phyloP scores from a whole-genome alignment of 2,329 filamentous ascomycete genomes.

The Myriosclerotinia scirpicola region DNA sequence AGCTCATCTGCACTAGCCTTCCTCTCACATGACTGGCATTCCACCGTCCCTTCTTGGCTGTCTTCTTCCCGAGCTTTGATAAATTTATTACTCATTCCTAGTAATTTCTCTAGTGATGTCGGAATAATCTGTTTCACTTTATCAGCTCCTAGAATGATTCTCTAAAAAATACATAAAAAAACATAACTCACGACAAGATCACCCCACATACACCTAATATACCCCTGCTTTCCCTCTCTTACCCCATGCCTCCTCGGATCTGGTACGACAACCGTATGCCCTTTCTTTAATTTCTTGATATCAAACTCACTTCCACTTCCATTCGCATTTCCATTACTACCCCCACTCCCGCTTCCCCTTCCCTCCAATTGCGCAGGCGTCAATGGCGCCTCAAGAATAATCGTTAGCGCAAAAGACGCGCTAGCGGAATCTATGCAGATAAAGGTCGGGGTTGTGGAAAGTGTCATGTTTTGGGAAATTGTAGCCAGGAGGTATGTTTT shows the following conservation, averaged over 20 bases:
- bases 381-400: slow-evolving; percentile 26
- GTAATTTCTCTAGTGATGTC: slow-evolving; percentile 29
- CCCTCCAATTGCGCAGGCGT: slow-evolving; percentile 24
- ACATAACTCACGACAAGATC: slow-evolving; percentile 26
- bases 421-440: slow-evolving; percentile 33
- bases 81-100: slow-evolving; percentile 27
- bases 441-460: slow-evolving; percentile 37
- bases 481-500: slow-evolving; percentile 34
- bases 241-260: slow-evolving; percentile 31
- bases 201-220: slow-evolving; percentile 29
- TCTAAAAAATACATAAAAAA: neutral
- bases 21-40: slow-evolving; percentile 34
- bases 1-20: slow-evolving; percentile 26
- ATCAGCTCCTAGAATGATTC: neutral
- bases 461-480: slow-evolving; percentile 37
- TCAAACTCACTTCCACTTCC: slow-evolving; percentile 27
- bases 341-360: slow-evolving; percentile 20
- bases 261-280: slow-evolving; percentile 29
- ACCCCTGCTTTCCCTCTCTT: slow-evolving; percentile 36
- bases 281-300: slow-evolving; percentile 34
- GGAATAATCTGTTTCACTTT: slow-evolving; percentile 34
- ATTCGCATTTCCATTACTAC: neutral
- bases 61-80: slow-evolving; percentile 8
- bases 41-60: neutral
- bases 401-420: slow-evolving; percentile 33